Percentiles rank a stretch among this genome's conserved stretches.
phyloP scores from a whole-genome alignment of 805 yeast genomes.

The Yarrowia osloensis region DNA sequence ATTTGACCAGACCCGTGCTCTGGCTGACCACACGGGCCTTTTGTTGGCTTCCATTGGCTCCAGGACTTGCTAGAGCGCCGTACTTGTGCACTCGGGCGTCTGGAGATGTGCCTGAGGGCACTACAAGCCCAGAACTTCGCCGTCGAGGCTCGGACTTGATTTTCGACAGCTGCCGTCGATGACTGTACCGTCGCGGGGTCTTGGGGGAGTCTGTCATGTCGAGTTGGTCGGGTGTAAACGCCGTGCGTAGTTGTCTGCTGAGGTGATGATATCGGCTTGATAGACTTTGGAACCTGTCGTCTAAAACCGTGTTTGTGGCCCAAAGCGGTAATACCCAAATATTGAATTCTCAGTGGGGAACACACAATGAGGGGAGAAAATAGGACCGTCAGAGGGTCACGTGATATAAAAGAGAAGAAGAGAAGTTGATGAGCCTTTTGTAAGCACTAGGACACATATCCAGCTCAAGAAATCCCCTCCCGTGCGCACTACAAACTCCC shows the following conservation, averaged over 20 bases:
- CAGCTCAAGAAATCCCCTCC: too few relatives aligned
- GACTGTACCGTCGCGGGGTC: slow-evolving; percentile 17
- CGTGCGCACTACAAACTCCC: background rate
- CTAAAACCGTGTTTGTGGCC: background rate
- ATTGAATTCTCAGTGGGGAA: background rate
- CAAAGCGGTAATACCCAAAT: slow-evolving; percentile 7
- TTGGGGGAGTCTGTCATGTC: slow-evolving; percentile 19
- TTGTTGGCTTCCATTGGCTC: background rate
- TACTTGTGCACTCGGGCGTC: slow-evolving; percentile 2
- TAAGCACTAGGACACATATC: too few relatives aligned
- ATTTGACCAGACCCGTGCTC: slow-evolving; percentile 24
- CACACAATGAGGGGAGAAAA: background rate
- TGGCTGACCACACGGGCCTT: slow-evolving; percentile 26
- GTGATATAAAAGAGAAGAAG: too few relatives aligned
- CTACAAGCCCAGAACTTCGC: background rate
- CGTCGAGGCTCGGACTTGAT: slow-evolving; percentile 19
- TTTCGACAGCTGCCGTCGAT: slow-evolving; percentile 19
- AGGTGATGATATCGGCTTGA: background rate
- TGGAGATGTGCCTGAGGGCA: background rate
- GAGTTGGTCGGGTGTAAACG: background rate
- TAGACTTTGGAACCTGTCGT: background rate
- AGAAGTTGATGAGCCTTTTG: too few relatives aligned
- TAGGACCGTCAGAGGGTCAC: too few relatives aligned
- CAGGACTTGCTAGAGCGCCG: slow-evolving; percentile 12
- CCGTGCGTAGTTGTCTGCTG: background rate